These are phyloP conservation scores for Pterocarpus santalinus DNA, from an alignment of 306 rosid species.

Conservation along the genomic window DNA sequence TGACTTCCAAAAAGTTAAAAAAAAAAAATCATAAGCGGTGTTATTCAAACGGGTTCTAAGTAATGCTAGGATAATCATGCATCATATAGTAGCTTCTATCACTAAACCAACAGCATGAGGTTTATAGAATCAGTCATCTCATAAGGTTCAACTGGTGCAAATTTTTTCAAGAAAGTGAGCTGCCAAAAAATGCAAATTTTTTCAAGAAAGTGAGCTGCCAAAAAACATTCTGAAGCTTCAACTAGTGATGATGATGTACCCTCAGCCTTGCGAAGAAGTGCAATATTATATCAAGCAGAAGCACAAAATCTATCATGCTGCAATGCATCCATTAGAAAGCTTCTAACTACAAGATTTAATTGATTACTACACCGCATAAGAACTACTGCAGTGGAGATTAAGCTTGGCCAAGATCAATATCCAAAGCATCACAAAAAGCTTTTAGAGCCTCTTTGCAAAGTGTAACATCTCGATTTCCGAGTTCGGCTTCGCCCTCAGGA, in stretches of 20 bases:
- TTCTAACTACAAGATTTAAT: slow-evolving; percentile 55
- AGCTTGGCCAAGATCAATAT: slow-evolving; percentile 76
- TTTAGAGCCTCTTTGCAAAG: slow-evolving; percentile 71
- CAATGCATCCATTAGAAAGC: slow-evolving; percentile 78
- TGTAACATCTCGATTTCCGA: no score
- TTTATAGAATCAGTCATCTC: slow-evolving; percentile 53
- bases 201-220: slow-evolving; percentile 76
- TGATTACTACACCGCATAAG: slow-evolving; percentile 55
- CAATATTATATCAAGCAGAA: slow-evolving; percentile 87
- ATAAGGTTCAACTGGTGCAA: slow-evolving; percentile 88
- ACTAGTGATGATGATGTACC: slow-evolving; percentile 57
- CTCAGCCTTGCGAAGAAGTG: slow-evolving; percentile 64
- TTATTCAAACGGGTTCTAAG: neutral
- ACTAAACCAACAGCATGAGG: neutral
- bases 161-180: slow-evolving; percentile 73
- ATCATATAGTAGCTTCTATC: neutral
- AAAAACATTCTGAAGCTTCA: slow-evolving; percentile 82
- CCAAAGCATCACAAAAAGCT: slow-evolving; percentile 67
- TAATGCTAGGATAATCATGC: slow-evolving; percentile 5
- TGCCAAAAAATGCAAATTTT: slow-evolving; percentile 79
- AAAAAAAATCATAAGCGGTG: no score
- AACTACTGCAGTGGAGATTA: slow-evolving; percentile 69
- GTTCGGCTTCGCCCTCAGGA: no score
- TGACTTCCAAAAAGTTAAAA: no score
- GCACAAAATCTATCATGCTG: slow-evolving; percentile 68